phyloP scores from a whole-genome alignment of 192 early-diverging fungal genomes.

The Coemansia sp. region DNA sequence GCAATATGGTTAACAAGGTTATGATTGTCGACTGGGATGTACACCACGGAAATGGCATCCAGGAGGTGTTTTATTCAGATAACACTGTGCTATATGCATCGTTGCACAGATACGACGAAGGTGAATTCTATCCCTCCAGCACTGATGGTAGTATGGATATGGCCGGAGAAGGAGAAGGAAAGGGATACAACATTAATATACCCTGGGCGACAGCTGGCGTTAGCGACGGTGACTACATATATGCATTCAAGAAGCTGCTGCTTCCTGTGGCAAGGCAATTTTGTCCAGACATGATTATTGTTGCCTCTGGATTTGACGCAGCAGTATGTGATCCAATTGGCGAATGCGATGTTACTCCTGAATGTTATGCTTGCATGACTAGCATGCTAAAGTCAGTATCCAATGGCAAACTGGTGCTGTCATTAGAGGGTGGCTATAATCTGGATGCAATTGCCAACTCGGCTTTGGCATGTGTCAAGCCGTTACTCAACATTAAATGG shows the following conservation, averaged over 20 bases:
- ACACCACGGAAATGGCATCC: constrained; percentile 94
- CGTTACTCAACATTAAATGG: constrained; percentile 65
- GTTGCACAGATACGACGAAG: constrained; percentile 82
- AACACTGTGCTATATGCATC: constrained; percentile 81
- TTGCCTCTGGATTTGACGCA: constrained; percentile 91
- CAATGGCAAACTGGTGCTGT: constrained; percentile 71
- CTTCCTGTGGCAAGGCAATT: constrained; percentile 86
- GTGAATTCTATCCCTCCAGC: constrained; percentile 74
- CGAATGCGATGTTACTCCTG: constrained; percentile 74
- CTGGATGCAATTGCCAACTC: constrained; percentile 72
- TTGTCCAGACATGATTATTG: constrained; percentile 76
- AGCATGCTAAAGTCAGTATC: constrained; percentile 71
- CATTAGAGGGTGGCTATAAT: constrained; percentile 90
- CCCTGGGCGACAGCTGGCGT: constrained; percentile 76
- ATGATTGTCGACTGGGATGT: constrained; percentile 95
- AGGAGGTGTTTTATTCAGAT: constrained; percentile 75
- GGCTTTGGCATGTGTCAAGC: constrained; percentile 71
- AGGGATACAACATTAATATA: constrained; percentile 79
- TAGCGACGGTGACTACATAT: constrained; percentile 84
- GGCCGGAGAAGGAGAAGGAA: constrained; percentile 66
- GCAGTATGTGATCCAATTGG: constrained; percentile 82
- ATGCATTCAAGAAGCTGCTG: constrained; percentile 74
- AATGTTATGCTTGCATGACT: constrained; percentile 85
- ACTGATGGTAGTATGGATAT: constrained; percentile 56
- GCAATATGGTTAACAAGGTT: constrained; percentile 57